Conservation (phyloP, 495 filamentous ascomycete species). For the Podospora comata region DNA sequence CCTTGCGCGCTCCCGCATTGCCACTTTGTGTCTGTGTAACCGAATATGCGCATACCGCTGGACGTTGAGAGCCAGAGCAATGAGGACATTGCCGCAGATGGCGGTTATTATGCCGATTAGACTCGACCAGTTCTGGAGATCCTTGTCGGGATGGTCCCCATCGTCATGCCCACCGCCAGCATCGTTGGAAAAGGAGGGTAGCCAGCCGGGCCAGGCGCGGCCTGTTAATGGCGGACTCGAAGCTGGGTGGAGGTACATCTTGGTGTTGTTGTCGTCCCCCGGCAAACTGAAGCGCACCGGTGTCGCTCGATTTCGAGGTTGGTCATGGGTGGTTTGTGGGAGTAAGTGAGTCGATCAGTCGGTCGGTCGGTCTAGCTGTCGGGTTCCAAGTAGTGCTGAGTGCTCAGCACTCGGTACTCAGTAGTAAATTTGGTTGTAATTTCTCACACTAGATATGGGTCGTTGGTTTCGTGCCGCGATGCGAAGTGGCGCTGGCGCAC, state of each 20-base stretch:
- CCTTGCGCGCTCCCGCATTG: slow-evolving; percentile 50
- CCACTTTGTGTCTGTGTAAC: slow-evolving; percentile 48
- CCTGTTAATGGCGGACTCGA: background rate
- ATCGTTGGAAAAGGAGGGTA: slow-evolving; percentile 2
- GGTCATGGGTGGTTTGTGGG: slow-evolving; percentile 12
- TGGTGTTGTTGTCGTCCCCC: background rate
- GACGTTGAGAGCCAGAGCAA: slow-evolving; percentile 91
- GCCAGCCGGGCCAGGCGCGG: slow-evolving; percentile 12
- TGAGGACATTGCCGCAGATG: slow-evolving; percentile 85
- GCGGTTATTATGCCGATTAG: slow-evolving; percentile 92
- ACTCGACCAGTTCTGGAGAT: slow-evolving; percentile 77
- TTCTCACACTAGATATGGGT: slow-evolving; percentile 1
- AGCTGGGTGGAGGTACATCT: slow-evolving; percentile 20
- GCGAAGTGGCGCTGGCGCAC: background rate
- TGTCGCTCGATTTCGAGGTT: slow-evolving; percentile 5
- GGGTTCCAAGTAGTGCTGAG: background rate
- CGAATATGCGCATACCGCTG: slow-evolving; percentile 93
- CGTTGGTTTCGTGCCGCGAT: slow-evolving; percentile 6
- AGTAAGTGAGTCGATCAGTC: background rate
- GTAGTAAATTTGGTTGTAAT: slow-evolving; percentile 2
- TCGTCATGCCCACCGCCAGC: background rate
- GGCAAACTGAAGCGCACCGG: slow-evolving; percentile 12
- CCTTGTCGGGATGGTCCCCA: slow-evolving; percentile 41
- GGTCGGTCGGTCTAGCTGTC: slow-evolving; percentile 1
- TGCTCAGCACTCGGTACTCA: too few relatives aligned